Evolutionary conservation across 116 monocot genomes (phyloP), one percentile per base, ranked within the genome.

Genomic region (Phalaenopsis hybrid): DNA sequence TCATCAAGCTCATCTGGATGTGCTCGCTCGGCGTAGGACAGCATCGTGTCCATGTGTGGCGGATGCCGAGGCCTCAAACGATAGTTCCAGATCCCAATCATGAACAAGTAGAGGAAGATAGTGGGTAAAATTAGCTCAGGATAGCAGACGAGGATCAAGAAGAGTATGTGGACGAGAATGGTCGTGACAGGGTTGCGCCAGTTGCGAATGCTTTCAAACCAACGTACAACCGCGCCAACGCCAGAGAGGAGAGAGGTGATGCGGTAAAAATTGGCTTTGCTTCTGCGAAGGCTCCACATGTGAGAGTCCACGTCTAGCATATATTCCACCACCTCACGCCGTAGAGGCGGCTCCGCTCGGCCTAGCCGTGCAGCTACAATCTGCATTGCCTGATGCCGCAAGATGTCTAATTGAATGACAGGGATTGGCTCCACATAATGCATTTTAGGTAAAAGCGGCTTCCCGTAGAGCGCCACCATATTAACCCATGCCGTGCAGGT

Each of bases 211-310:
- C 72, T 81, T 13, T 88, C 89, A 41, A 89, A 86, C 94, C 96
- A 96, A 44, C 51, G 82, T 23, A 77, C 84, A 17, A 91, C 74
- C 0, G 81, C 85, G 0, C 74, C 43, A 1, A 92, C 1, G 12
- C 92, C 90, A 8, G 96, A 89, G 79, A 96, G 83, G 44, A 96
- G 81, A 20, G 92, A 84, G 1, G 84, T 90, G 73, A 96, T 85
- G 15, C 93, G 90, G 84, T 82, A 84, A 90, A 93, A 96, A 78
- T 96, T 96, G 46, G 96, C 96, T 84, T 94, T 96, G 90, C 96
- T 96, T 81, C 90, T 55, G 44, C 95, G 72, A 57, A 95, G 76
- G 79, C 95, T 93, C 81, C 83, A 95, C 91, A 93, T 88, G 87
- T 93, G 90, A 34, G 92, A 90, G 65, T 91, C 94, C 44, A 92